phyloP scores from a whole-genome alignment of 2,329 filamentous ascomycete genomes.

The Niveomyces coronatus region DNA sequence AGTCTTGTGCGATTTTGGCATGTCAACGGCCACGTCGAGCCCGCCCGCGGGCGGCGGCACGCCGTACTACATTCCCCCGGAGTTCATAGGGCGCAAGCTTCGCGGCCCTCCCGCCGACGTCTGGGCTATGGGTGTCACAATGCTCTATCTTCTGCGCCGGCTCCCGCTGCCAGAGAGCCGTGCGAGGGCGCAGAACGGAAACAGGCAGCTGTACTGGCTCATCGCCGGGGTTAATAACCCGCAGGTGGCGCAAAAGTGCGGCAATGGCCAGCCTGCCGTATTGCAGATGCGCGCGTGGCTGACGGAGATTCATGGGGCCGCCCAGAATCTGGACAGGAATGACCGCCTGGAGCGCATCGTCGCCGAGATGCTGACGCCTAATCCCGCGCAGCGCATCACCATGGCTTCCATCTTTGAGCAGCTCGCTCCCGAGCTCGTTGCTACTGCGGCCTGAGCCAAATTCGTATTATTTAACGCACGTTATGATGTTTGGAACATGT shows the following conservation, averaged over 20 bases:
- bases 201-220: conserved; percentile 45
- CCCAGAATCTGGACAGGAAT: conserved; percentile 32
- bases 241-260: conserved; percentile 22
- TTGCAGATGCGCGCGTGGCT: conserved; percentile 48
- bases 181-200: conserved; percentile 32
- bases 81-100: conserved; percentile 45
- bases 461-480: neutral
- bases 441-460: conserved; percentile 1
- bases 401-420: conserved; percentile 41
- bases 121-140: conserved; percentile 50
- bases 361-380: conserved; percentile 42
- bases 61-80: conserved; percentile 51
- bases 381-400: conserved; percentile 41
- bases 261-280: conserved; percentile 31
- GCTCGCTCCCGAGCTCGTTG: conserved; percentile 15
- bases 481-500: neutral
- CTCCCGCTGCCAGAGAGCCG: conserved; percentile 45
- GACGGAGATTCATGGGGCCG: conserved; percentile 38
- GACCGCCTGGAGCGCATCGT: conserved; percentile 43
- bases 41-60: conserved; percentile 44
- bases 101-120: conserved; percentile 47
- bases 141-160: conserved; percentile 48
- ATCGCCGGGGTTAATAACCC: conserved; percentile 45
- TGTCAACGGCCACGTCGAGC: conserved; percentile 38
- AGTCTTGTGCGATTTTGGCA: conserved; percentile 50